Conservation (phyloP, 2,329 filamentous ascomycete genomes). For the Alternaria arbusti region DNA sequence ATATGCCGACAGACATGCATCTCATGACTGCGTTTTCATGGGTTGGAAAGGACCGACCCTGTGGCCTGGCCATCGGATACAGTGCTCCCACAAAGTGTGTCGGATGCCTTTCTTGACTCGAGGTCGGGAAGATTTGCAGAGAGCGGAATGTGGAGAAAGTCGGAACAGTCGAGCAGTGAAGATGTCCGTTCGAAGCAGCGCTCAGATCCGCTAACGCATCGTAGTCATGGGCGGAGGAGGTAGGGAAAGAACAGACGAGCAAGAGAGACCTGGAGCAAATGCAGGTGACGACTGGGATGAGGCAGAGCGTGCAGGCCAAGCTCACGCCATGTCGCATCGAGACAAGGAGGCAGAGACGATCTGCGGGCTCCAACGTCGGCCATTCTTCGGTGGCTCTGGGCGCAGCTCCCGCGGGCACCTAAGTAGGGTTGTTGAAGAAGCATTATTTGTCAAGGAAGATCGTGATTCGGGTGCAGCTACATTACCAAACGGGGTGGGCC, state of each 20-base stretch:
- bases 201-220: slow-evolving; percentile 16
- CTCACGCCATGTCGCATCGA: slow-evolving; percentile 25
- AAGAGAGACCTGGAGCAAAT: slow-evolving; percentile 18
- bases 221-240: slow-evolving; percentile 9
- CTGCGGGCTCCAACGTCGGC: slow-evolving; percentile 31
- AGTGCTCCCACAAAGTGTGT: neutral
- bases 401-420: slow-evolving; percentile 7
- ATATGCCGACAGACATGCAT: slow-evolving; percentile 10
- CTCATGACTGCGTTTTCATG: slow-evolving; percentile 3
- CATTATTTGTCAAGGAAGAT: slow-evolving; percentile 22
- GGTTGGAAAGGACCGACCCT: slow-evolving; percentile 3
- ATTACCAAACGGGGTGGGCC: neutral
- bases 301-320: slow-evolving; percentile 1
- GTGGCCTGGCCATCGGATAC: neutral
- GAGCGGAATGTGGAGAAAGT: slow-evolving; percentile 5
- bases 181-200: slow-evolving; percentile 10
- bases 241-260: slow-evolving; percentile 22
- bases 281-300: slow-evolving; percentile 16
- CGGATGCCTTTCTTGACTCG: slow-evolving; percentile 7
- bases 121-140: slow-evolving; percentile 1
- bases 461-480: slow-evolving; percentile 11
- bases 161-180: slow-evolving; percentile 14
- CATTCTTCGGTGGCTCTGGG: slow-evolving; percentile 39
- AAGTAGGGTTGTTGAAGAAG: slow-evolving; percentile 8
- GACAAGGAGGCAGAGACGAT: slow-evolving; percentile 24